These are phyloP conservation scores for Naegleria lovaniensis DNA, from an alignment of 208 protist species.

Conservation along the genomic window DNA sequence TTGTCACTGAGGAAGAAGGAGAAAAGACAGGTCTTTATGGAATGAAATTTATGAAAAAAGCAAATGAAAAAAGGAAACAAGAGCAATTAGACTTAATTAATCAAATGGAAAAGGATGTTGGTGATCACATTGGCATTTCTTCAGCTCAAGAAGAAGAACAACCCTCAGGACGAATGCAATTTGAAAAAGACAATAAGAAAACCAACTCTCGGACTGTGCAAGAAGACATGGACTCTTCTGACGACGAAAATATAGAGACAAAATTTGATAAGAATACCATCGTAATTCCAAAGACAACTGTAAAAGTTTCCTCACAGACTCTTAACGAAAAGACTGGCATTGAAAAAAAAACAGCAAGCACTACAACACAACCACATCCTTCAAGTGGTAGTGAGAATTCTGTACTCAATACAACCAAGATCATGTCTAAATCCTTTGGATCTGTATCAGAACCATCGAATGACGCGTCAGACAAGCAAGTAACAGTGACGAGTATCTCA, in stretches of 20 bases:
- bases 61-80: background rate
- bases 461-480: background rate
- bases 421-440: background rate
- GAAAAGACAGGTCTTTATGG: background rate
- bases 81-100: background rate
- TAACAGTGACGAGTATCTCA: background rate
- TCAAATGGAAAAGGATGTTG: background rate
- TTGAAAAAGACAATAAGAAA: background rate
- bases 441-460: background rate
- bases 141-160: background rate
- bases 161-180: background rate
- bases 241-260: background rate
- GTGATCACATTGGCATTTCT: background rate
- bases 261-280: background rate
- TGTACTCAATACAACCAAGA: background rate
- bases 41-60: constrained; percentile 23
- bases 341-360: background rate
- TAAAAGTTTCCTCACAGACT: background rate
- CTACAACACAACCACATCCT: background rate
- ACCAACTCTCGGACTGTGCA: background rate
- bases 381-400: background rate
- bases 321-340: too few relatives aligned
- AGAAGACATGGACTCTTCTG: background rate
- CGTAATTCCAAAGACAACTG: background rate
- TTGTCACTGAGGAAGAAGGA: background rate